phyloP scores from a whole-genome alignment of 1,284 basidiomycete species.

The Vanrija sp. region DNA sequence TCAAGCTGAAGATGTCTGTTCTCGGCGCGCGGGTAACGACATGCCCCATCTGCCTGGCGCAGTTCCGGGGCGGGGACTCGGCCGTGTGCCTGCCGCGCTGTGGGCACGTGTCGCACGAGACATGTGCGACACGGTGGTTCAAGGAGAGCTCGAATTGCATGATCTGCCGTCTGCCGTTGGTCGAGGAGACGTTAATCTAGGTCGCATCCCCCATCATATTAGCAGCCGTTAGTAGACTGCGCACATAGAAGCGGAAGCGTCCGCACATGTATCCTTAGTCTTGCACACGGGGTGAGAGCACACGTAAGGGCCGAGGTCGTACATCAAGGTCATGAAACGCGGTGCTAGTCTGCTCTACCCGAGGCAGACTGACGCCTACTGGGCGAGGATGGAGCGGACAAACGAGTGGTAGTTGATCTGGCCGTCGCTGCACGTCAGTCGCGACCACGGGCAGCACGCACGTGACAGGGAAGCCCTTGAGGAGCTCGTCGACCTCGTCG shows the following conservation, averaged over 20 bases:
- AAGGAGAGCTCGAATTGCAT: slow-evolving; percentile 43
- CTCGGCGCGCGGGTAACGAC: slow-evolving; percentile 69
- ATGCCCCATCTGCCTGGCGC: slow-evolving; percentile 72
- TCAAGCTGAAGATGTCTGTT: slow-evolving; percentile 70
- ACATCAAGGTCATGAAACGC: too few relatives aligned
- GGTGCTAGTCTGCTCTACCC: not conserved
- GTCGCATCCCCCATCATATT: too few relatives aligned
- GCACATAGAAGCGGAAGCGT: too few relatives aligned
- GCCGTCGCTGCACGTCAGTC: slow-evolving; percentile 64
- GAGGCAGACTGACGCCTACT: slow-evolving; percentile 49
- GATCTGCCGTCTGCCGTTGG: slow-evolving; percentile 40
- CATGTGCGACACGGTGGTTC: slow-evolving; percentile 45
- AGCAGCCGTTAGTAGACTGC: too few relatives aligned
- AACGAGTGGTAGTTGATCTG: slow-evolving; percentile 98
- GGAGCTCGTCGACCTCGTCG: slow-evolving; percentile 94
- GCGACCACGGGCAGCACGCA: slow-evolving; percentile 18
- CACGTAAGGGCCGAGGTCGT: too few relatives aligned
- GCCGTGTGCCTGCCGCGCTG: slow-evolving; percentile 63
- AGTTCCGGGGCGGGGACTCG: slow-evolving; percentile 63
- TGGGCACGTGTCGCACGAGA: slow-evolving; percentile 55
- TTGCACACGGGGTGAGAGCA: too few relatives aligned
- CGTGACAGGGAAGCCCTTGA: slow-evolving; percentile 65
- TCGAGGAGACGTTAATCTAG: not conserved
- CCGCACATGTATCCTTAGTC: too few relatives aligned
- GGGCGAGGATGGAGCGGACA: slow-evolving; percentile 83